Conservation (phyloP, 495 filamentous ascomycete genomes). For the Lophium mytilinum region DNA sequence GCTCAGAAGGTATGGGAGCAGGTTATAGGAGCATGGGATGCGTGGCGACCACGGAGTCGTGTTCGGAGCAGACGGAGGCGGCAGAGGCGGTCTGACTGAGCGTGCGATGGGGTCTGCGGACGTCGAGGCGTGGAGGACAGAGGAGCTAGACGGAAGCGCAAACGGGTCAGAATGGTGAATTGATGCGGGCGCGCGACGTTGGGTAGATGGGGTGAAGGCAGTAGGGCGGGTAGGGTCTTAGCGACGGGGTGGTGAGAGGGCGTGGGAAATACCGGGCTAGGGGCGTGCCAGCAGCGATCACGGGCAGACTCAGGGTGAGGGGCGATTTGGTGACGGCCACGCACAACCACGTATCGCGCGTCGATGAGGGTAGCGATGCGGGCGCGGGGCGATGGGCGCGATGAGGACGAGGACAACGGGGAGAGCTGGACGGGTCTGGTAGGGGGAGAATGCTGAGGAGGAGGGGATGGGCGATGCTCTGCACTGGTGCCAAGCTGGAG, state of each 20-base stretch:
- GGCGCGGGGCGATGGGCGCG: background rate
- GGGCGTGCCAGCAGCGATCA: background rate
- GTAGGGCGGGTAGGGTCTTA: slow-evolving; percentile 1
- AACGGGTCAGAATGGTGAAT: background rate
- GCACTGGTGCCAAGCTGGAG: too few relatives aligned
- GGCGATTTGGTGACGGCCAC: too few relatives aligned
- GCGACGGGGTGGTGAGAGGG: slow-evolving; percentile 1
- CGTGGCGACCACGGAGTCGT: slow-evolving; percentile 14
- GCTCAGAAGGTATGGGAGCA: too few relatives aligned
- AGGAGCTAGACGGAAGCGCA: background rate
- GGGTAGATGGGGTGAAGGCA: background rate
- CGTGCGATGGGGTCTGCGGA: background rate
- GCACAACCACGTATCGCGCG: background rate
- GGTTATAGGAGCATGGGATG: slow-evolving; percentile 20
- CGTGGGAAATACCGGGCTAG: background rate
- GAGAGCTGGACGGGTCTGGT: background rate
- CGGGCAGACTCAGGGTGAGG: too few relatives aligned
- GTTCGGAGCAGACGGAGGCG: slow-evolving; percentile 10
- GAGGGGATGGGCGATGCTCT: background rate
- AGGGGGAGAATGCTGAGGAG: slow-evolving; percentile 1
- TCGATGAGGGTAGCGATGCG: background rate
- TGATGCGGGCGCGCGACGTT: background rate
- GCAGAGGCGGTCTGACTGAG: background rate
- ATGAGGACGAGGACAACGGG: background rate
- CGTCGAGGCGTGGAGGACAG: background rate